Base-by-base conservation (phyloP, 1,284 basidiomycete genomes). In the Tylopilus sp. region DNA sequence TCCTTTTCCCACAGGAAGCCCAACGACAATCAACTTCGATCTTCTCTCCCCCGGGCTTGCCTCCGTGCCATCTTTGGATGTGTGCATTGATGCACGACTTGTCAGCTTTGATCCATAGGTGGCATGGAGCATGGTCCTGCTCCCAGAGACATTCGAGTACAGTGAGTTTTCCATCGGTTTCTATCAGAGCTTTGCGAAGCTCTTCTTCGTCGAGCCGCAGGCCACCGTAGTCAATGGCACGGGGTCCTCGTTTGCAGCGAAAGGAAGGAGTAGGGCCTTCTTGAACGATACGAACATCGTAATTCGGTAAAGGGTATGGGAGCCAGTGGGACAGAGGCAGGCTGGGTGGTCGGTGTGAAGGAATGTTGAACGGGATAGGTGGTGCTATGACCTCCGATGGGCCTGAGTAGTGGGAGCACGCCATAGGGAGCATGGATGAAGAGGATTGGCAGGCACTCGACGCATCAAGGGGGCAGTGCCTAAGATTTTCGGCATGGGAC, bases 41-140 rank as follows among this genome's bases (percentile, higher is more conserved):
- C 44, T 74, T 74, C 15, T 70, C 72, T 6, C 53, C 63, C 13
- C 63, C 69, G 13, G 70, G 61, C 38, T 53, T 36, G 5, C 56
- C 60, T 18, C 68, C 56, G 10, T 73, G 72, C 71, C 70, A 74
- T 53, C 41, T 71, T 36, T 65, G 72, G 36, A 69, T 68, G 32
- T 74, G 72, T 1, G 2, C 4, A 1, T 60, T 70, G 39, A 74
- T 70, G 13, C 16, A 58, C 9, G 72, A 65, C 60, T 66, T 74
- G 65, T 72, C 63, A 6, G 63, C 68, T 53, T 19, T 68, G 26
- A 72, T 63, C 70, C 68, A 74, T 12, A 74, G 58, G 52, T 36
- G 16, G 55, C 70, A 72, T 2, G 60, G 63, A 0, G 59, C 62
- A 2, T 6, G 49, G 51, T 68, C 26, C 22, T 70, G 58, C 8